A percentile compares a stretch with the other conserved stretches of the same genome.
phyloP scores from a whole-genome alignment of 257 asterid genomes.

The Salvia hispanica region DNA sequence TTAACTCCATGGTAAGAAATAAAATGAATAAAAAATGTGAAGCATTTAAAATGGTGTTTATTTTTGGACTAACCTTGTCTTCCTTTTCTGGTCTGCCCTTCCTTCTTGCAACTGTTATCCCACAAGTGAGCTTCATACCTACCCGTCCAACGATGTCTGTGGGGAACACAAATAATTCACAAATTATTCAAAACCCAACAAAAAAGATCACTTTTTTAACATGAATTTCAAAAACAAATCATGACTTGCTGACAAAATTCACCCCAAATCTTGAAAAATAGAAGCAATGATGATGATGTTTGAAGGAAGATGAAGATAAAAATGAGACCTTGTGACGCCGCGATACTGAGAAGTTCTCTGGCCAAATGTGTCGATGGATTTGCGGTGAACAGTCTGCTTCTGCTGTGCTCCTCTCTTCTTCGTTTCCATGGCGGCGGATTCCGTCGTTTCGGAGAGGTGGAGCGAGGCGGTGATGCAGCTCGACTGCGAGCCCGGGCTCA shows the following conservation, averaged over 20 bases:
- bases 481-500: constrained; percentile 87
- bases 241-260: constrained; percentile 30
- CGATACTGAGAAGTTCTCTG: constrained; percentile 97
- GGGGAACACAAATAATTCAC: constrained; percentile 1
- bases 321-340: constrained; percentile 80
- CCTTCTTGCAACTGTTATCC: constrained; percentile 63
- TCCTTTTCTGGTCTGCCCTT: constrained; percentile 59
- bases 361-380: constrained; percentile 93
- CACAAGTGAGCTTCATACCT: constrained; percentile 63
- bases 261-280: constrained; percentile 46
- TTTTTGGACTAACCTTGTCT: constrained; percentile 50
- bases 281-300: neutral
- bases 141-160: constrained; percentile 61
- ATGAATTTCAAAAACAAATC: constrained; percentile 2
- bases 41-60: neutral
- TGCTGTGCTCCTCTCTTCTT: constrained; percentile 61
- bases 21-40: neutral
- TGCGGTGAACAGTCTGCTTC: constrained; percentile 78
- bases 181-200: neutral
- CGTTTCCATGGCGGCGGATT: constrained; percentile 45
- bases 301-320: too few species aligned
- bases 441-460: constrained; percentile 40
- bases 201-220: neutral
- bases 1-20: neutral
- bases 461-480: constrained; percentile 68